phyloP scores from a whole-genome alignment of 257 asterid genomes.

The Plantago ovata region DNA sequence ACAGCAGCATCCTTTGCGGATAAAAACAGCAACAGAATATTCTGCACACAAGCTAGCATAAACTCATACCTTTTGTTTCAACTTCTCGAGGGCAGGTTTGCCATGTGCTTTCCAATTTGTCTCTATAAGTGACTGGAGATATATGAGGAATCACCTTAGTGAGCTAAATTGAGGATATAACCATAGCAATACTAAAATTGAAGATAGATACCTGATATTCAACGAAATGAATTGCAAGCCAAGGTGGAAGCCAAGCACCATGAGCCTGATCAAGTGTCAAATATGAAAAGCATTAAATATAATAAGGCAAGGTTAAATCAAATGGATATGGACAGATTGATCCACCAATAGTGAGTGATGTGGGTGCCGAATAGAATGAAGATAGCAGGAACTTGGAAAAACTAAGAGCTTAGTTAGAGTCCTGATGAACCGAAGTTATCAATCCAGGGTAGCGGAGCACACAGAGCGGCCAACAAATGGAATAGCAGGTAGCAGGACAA shows the following conservation, averaged over 20 bases:
- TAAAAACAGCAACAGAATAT: background rate
- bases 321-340: too few species aligned
- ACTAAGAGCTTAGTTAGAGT: too few species aligned
- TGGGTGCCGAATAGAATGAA: too few species aligned
- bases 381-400: too few species aligned
- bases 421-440: too few species aligned
- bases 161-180: constrained; percentile 10
- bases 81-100: constrained; percentile 67
- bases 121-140: constrained; percentile 53
- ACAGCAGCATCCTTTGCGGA: background rate
- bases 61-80: constrained; percentile 55
- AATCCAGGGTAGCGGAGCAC: too few species aligned
- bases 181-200: background rate
- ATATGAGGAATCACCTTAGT: constrained; percentile 14
- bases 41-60: background rate
- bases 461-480: too few species aligned
- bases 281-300: constrained; percentile 13
- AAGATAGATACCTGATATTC: constrained; percentile 47
- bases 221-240: constrained; percentile 54
- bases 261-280: constrained; percentile 47
- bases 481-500: too few species aligned
- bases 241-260: constrained; percentile 90
- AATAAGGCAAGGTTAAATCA: constrained; percentile 1
- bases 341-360: too few species aligned
- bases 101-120: constrained; percentile 77